Conservation (phyloP, 495 filamentous ascomycete species). For the Penicillium taxi region DNA sequence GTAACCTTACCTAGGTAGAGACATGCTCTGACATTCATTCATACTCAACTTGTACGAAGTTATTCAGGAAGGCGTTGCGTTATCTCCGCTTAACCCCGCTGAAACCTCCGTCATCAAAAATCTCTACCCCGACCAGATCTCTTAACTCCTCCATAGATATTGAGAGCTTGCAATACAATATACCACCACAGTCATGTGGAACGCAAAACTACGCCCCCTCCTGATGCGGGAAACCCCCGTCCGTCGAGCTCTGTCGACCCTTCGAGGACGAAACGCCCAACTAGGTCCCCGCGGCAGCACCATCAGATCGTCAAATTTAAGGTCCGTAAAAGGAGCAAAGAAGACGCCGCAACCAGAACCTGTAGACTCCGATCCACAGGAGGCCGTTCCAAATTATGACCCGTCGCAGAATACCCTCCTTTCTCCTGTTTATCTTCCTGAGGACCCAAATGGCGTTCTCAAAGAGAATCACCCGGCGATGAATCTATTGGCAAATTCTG, state of each 20-base stretch:
- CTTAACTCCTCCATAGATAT: no score
- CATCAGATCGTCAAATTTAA: slow-evolving; percentile 18
- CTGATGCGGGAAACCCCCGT: slow-evolving; percentile 16
- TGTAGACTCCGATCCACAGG: slow-evolving; percentile 7
- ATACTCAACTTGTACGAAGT: neutral
- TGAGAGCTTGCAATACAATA: neutral
- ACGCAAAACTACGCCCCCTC: slow-evolving; percentile 17
- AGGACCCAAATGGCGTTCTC: slow-evolving; percentile 55
- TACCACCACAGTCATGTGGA: slow-evolving; percentile 23
- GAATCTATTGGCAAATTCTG: slow-evolving; percentile 51
- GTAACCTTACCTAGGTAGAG: neutral
- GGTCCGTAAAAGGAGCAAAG: slow-evolving; percentile 7
- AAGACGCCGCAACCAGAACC: slow-evolving; percentile 8
- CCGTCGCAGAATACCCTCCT: slow-evolving; percentile 42
- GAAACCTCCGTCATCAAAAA: no score
- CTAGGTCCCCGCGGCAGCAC: slow-evolving; percentile 29
- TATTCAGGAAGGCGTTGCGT: no score
- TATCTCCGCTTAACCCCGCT: no score
- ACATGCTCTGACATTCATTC: neutral
- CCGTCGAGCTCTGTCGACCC: slow-evolving; percentile 26
- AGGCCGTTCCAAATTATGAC: slow-evolving; percentile 24
- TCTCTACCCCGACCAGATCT: no score
- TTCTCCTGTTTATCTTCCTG: slow-evolving; percentile 50
- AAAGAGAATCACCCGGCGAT: slow-evolving; percentile 54
- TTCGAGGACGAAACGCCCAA: slow-evolving; percentile 19